Evolutionary conservation across 331 rosid genomes (phyloP).

Genomic region (Pyracantha coccinea): DNA sequence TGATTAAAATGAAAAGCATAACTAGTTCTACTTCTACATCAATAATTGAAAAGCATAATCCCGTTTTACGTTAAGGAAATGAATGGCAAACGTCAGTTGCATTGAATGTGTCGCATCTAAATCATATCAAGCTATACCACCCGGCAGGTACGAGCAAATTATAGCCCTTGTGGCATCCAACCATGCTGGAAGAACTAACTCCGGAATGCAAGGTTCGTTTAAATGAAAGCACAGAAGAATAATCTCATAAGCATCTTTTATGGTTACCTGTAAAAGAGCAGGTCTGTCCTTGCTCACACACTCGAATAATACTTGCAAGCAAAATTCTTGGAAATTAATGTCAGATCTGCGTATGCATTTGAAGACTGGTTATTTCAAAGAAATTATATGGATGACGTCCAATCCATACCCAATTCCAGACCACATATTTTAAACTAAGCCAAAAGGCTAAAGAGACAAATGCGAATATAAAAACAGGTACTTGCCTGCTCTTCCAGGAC

Average conservation of each 20-base stretch:
- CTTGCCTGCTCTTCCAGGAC: constrained; percentile 76
- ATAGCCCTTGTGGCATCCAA: not conserved
- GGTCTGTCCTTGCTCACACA: constrained; percentile 98
- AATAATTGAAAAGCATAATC: not conserved
- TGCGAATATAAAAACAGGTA: not conserved
- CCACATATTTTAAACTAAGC: not conserved
- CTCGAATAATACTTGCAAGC: constrained; percentile 97
- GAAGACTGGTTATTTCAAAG: constrained; percentile 4
- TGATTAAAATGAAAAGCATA: not conserved
- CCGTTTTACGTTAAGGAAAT: not conserved
- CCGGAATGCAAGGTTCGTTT: not conserved
- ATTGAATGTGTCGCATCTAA: not conserved
- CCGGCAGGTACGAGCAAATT: not conserved
- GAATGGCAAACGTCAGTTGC: not conserved
- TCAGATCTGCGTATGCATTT: constrained; percentile 55
- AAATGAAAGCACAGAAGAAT: not conserved
- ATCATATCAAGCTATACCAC: not conserved
- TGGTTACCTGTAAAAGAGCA: constrained; percentile 82
- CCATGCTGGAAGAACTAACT: not conserved
- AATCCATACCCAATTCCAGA: not conserved
- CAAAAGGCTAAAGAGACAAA: not conserved
- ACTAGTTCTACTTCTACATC: too few species aligned
- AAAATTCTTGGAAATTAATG: constrained; percentile 89
- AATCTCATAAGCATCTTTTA: not conserved
- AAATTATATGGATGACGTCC: not conserved